phyloP scores from a whole-genome alignment of 495 filamentous ascomycete species.

The Hyaloscypha bicolor region DNA sequence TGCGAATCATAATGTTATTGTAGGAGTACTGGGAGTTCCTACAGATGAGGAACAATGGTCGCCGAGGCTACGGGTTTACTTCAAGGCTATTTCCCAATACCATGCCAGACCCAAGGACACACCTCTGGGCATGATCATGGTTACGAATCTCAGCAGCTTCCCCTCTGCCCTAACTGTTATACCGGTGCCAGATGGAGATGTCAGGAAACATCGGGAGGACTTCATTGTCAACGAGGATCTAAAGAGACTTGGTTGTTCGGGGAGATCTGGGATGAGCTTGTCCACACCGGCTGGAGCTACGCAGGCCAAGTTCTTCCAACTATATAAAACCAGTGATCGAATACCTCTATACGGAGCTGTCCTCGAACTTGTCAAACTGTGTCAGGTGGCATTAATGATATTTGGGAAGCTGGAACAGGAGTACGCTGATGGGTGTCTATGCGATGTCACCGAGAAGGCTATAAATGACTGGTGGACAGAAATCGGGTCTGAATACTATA shows the following conservation, averaged over 20 bases:
- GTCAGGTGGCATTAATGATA: slow-evolving; percentile 83
- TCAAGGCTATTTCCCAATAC: slow-evolving; percentile 79
- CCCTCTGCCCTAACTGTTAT: slow-evolving; percentile 90
- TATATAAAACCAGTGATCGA: slow-evolving; percentile 84
- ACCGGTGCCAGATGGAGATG: slow-evolving; percentile 81
- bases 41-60: slow-evolving; percentile 83
- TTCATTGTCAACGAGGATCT: slow-evolving; percentile 96
- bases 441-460: slow-evolving; percentile 88
- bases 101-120: slow-evolving; percentile 86
- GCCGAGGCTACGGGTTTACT: slow-evolving; percentile 75
- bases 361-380: slow-evolving; percentile 87
- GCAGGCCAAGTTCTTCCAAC: slow-evolving; percentile 86
- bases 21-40: slow-evolving; percentile 83
- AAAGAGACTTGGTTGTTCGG: slow-evolving; percentile 90
- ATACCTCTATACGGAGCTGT: slow-evolving; percentile 77
- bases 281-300: slow-evolving; percentile 75
- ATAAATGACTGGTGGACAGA: slow-evolving; percentile 97
- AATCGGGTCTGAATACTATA: slow-evolving; percentile 87
- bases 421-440: slow-evolving; percentile 90
- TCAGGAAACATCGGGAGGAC: slow-evolving; percentile 75
- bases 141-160: slow-evolving; percentile 89
- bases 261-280: slow-evolving; percentile 81
- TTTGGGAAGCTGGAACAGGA: slow-evolving; percentile 87
- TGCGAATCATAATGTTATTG: slow-evolving; percentile 70
- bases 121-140: slow-evolving; percentile 80